Base-by-base conservation (phyloP, 345 rosid genomes). In the Carallia brachiata region DNA sequence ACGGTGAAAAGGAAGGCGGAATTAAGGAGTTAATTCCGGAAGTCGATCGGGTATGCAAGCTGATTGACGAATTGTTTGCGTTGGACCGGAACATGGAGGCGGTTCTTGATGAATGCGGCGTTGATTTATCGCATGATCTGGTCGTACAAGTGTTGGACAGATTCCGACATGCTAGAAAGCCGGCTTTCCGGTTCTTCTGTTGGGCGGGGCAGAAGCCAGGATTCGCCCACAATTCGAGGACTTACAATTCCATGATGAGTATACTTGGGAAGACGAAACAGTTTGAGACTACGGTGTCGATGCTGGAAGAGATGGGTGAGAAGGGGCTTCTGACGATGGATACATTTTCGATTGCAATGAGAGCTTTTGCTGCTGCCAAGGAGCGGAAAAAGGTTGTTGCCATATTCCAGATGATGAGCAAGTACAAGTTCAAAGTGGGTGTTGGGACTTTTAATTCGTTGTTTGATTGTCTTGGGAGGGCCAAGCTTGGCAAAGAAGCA, bases 351-450 rank as follows among this genome's bases (percentile, higher is more conserved):
- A 90, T 89, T 34, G 88, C 90, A 2, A 88, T 90, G 59, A 87
- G 84, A 66, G 93, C 90, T 63, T 92, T 95, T 66, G 97, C 94
- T 39, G 91, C 92, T 55, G 87, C 97, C 0, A 92, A 89, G 74
- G 98, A 95, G 90, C 88, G 96, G 83, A 88, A 89, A 81, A 95
- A 95, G 76, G 91, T 94, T 23, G 87, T 92, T 66, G 92, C 89
- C 40, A 75, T 95, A 53, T 89, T 95, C 66, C 93, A 95, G 82
- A 67, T 95, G 83, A 92, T 95, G 99, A 95, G 90, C 82, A 90
- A 85, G 84, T 73, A 90, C 54, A 89, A 85, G 64, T 89, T 81
- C 70, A 76, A 80, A 50, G 88, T 78, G 1, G 96, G 89, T n/a
- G 91, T 78, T 0, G 93, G 85, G 19, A 87, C 88, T 36, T 81